Conservation (phyloP, 768 basidiomycete genomes). For the Suillus decipiens region DNA sequence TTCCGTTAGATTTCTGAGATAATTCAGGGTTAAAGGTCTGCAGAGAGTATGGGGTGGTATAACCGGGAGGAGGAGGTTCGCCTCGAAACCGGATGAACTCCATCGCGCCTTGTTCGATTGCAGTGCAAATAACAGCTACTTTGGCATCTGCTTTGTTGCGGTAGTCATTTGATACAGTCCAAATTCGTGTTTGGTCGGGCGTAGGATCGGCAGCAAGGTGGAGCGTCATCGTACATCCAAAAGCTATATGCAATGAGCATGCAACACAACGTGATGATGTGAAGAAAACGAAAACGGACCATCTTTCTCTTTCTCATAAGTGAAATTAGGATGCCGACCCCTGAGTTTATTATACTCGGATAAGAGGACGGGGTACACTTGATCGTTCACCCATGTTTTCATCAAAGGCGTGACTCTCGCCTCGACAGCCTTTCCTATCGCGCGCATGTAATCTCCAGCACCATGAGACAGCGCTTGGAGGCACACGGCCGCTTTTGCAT, state of each 20-base stretch:
- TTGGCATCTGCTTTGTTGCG: slow-evolving; percentile 63
- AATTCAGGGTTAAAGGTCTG: slow-evolving; percentile 24
- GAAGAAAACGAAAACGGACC: slow-evolving; percentile 38
- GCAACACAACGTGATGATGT: neutral
- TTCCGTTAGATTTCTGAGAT: slow-evolving; percentile 20
- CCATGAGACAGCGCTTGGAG: slow-evolving; percentile 66
- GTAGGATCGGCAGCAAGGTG: slow-evolving; percentile 36
- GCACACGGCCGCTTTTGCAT: slow-evolving; percentile 71
- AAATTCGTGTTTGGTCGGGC: slow-evolving; percentile 42
- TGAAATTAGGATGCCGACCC: slow-evolving; percentile 40
- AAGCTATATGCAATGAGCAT: slow-evolving; percentile 40
- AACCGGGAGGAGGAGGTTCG: slow-evolving; percentile 40
- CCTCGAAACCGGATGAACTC: slow-evolving; percentile 63
- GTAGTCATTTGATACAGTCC: slow-evolving; percentile 50
- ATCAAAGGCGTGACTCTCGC: slow-evolving; percentile 46
- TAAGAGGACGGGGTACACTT: slow-evolving; percentile 46
- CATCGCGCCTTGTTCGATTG: slow-evolving; percentile 55
- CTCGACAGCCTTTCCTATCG: slow-evolving; percentile 42
- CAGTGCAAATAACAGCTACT: slow-evolving; percentile 52
- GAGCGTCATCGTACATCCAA: slow-evolving; percentile 52
- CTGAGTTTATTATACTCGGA: slow-evolving; percentile 48
- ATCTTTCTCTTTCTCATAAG: slow-evolving; percentile 47
- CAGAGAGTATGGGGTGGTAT: slow-evolving; percentile 40
- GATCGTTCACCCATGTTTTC: slow-evolving; percentile 44
- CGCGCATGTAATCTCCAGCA: slow-evolving; percentile 56